Percentiles rank a stretch among this genome's conserved stretches.
phyloP scores from a whole-genome alignment of 75 land plant species.

The Picea glauca region DNA sequence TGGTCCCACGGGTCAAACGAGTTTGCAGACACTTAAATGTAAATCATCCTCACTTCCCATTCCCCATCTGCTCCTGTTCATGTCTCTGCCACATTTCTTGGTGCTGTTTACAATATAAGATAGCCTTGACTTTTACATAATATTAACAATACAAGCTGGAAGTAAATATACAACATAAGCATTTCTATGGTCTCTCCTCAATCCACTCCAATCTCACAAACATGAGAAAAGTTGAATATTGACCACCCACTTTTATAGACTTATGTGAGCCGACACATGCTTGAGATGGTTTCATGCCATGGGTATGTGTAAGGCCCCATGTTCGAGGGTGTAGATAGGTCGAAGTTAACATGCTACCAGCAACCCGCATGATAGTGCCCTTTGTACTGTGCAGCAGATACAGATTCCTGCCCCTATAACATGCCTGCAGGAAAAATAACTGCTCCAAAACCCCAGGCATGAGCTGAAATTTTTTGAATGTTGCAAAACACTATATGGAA shows the following conservation, averaged over 20 bases:
- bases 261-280: background rate
- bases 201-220: background rate
- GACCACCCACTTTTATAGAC: background rate
- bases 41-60: background rate
- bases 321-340: background rate
- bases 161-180: background rate
- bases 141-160: background rate
- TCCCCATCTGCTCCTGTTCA: background rate
- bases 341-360: background rate
- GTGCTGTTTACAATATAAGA: background rate
- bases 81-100: background rate
- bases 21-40: background rate
- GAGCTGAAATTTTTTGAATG: background rate
- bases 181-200: background rate
- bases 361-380: background rate
- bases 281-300: background rate
- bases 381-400: background rate
- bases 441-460: slow-evolving; percentile 4
- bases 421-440: background rate
- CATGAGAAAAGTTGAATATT: background rate
- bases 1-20: background rate
- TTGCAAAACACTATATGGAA: slow-evolving; percentile 9
- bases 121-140: too few species aligned
- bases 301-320: too few species aligned
- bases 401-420: background rate